Percentiles rank a stretch among this genome's conserved stretches.
Conservation (phyloP, 371 early-diverging fungal species). For the Smittium culicis region DNA sequence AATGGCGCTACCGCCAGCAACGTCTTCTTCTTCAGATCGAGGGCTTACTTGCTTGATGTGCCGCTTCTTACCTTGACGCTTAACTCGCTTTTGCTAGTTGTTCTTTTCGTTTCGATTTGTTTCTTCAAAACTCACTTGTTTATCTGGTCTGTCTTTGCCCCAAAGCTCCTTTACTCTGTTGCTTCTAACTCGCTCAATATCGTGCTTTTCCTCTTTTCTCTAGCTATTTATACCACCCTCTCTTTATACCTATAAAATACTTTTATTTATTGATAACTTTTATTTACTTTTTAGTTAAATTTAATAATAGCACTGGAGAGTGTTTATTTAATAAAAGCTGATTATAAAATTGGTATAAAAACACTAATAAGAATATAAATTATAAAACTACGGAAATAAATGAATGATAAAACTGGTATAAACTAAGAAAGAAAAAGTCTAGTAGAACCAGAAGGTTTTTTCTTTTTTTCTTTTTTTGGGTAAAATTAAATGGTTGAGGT, state of each 20-base stretch:
- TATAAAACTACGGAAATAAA: too few species aligned
- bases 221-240: too few species aligned
- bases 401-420: too few species aligned
- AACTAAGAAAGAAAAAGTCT: too few species aligned
- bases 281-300: background rate
- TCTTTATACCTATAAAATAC: too few species aligned
- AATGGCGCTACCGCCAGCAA: background rate
- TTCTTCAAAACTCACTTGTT: constrained; percentile 56
- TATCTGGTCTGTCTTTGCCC: constrained; percentile 77
- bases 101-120: constrained; percentile 17
- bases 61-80: constrained; percentile 26
- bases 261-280: too few species aligned
- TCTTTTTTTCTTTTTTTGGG: too few species aligned
- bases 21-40: constrained; percentile 3
- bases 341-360: too few species aligned
- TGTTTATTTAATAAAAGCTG: background rate
- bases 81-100: constrained; percentile 1
- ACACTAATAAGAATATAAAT: too few species aligned
- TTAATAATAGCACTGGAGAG: background rate
- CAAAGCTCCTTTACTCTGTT: constrained; percentile 61
- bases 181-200: background rate
- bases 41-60: constrained; percentile 24
- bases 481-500: too few species aligned
- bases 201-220: background rate
- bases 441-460: too few species aligned